Percentiles rank a stretch among this genome's conserved stretches.
Conservation (phyloP, 257 asterid genomes). For the Penstemon newberryi region DNA sequence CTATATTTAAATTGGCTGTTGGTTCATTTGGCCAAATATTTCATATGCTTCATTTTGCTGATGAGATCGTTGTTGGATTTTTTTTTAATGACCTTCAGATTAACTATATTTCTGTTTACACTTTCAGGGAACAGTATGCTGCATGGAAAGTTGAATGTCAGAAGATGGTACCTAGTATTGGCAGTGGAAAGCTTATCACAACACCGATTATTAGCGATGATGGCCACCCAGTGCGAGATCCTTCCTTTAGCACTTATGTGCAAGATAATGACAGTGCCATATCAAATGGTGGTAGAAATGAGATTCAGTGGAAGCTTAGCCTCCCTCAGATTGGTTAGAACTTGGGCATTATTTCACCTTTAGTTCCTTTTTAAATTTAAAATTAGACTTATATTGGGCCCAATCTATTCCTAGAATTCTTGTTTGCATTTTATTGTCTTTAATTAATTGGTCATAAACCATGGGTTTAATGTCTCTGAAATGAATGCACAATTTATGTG, state of each 20-base stretch:
- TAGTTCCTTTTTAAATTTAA: slow-evolving; percentile 4
- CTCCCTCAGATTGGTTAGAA: slow-evolving; percentile 86
- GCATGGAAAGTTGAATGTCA: slow-evolving; percentile 78
- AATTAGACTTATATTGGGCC: background rate
- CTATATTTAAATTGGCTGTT: background rate
- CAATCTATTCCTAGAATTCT: background rate
- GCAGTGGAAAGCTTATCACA: slow-evolving; percentile 79
- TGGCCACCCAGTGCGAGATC: slow-evolving; percentile 57
- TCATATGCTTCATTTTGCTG: slow-evolving; percentile 7
- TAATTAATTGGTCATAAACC: no score
- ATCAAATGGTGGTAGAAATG: slow-evolving; percentile 43
- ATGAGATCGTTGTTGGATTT: slow-evolving; percentile 2
- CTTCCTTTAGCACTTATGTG: slow-evolving; percentile 24
- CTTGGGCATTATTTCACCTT: slow-evolving; percentile 27
- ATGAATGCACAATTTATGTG: background rate
- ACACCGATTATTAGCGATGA: slow-evolving; percentile 61
- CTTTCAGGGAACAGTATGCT: slow-evolving; percentile 72
- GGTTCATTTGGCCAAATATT: slow-evolving; percentile 12
- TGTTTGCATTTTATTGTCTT: background rate
- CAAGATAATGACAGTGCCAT: slow-evolving; percentile 22
- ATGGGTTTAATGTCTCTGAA: no score
- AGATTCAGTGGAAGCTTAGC: slow-evolving; percentile 70
- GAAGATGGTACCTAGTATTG: slow-evolving; percentile 65
- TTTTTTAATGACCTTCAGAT: slow-evolving; percentile 16
- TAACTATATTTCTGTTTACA: slow-evolving; percentile 11